Conservation (phyloP, 208 protist genomes). For the Acanthamoeba lenticulata region DNA sequence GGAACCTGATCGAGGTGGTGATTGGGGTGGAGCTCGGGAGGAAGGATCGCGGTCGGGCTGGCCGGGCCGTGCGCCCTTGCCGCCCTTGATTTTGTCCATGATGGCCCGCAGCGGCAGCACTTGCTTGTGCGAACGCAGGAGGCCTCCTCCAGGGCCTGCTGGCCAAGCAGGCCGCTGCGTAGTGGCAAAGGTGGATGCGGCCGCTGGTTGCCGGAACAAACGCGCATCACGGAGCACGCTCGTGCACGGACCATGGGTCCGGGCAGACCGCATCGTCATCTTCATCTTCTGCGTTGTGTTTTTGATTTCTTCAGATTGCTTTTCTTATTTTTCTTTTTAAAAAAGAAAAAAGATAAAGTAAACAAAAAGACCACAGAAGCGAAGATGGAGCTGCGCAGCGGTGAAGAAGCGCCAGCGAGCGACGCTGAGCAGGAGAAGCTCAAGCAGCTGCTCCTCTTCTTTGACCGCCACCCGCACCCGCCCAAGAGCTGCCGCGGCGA, state of each 20-base stretch:
- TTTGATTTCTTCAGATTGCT: neutral
- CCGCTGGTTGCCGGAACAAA: no score
- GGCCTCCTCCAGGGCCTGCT: neutral
- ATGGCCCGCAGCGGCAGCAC: neutral
- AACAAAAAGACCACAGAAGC: no score
- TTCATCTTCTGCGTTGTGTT: neutral
- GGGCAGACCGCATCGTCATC: no score
- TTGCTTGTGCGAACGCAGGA: neutral
- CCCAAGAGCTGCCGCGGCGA: conserved; percentile 6
- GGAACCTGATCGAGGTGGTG: no score
- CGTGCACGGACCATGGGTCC: no score
- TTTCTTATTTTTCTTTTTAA: neutral
- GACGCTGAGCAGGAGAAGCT: neutral
- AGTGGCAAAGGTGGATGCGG: no score
- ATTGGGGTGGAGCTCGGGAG: no score
- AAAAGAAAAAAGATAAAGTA: neutral
- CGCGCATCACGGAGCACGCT: no score
- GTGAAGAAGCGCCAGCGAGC: neutral
- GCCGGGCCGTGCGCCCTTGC: neutral
- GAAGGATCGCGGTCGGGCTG: no score
- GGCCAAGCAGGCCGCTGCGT: no score
- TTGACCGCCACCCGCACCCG: neutral
- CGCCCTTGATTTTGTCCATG: neutral
- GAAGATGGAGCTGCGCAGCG: no score
- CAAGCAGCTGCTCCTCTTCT: conserved; percentile 1